phyloP scores from a whole-genome alignment of 148 eudicot species.

The Oxyria digyna region DNA sequence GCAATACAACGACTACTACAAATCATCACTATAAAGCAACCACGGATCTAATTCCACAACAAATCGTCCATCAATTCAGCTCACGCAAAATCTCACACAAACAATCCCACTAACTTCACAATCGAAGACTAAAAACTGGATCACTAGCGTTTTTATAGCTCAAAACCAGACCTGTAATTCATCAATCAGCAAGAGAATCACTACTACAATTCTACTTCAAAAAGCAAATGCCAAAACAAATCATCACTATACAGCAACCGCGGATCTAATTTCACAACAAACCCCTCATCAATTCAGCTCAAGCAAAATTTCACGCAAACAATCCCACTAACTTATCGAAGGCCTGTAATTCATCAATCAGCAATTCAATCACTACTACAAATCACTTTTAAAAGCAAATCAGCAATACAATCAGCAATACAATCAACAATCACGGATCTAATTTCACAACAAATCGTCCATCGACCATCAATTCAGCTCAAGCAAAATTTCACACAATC shows the following conservation, averaged over 20 bases:
- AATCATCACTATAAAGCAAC: neutral
- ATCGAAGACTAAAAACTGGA: too few relatives aligned
- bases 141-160: too few relatives aligned
- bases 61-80: neutral
- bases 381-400: neutral
- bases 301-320: neutral
- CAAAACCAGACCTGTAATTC: slow-evolving; percentile 53
- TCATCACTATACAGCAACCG: neutral
- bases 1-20: neutral
- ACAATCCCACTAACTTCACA: too few relatives aligned
- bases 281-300: neutral
- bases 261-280: neutral
- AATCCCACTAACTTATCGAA: too few relatives aligned
- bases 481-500: neutral
- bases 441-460: neutral
- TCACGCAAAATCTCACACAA: neutral
- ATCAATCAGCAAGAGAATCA: neutral
- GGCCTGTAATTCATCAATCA: neutral
- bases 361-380: neutral
- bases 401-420: neutral
- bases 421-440: neutral
- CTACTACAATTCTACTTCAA: neutral
- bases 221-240: neutral
- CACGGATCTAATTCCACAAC: neutral
- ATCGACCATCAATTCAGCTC: neutral